Percentiles rank a stretch among this genome's conserved stretches.
Evolutionary conservation across 495 filamentous ascomycete genomes (phyloP).

Genomic region (Penicillium coffeae): DNA sequence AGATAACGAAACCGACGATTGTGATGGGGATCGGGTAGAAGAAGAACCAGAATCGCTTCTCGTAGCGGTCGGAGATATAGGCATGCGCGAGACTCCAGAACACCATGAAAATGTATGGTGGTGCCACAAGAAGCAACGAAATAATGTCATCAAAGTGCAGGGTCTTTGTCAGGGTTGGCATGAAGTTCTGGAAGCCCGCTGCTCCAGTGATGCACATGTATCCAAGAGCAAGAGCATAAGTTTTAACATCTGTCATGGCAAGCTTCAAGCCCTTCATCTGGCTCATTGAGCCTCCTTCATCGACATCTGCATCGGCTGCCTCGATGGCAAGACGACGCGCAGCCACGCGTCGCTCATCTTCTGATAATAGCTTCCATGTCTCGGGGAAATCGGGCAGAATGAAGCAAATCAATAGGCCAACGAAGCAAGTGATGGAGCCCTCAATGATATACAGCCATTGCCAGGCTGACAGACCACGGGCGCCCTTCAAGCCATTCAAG

Average conservation of each 20-base stretch:
- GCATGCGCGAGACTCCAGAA: constrained; percentile 44
- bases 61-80: constrained; percentile 41
- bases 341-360: constrained; percentile 48
- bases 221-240: constrained; percentile 44
- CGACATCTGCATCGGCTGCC: constrained; percentile 46
- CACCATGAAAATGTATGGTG: constrained; percentile 55
- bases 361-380: constrained; percentile 42
- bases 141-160: constrained; percentile 39
- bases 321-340: constrained; percentile 47
- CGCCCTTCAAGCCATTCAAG: constrained; percentile 36
- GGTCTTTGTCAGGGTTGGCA: constrained; percentile 46
- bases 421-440: constrained; percentile 37
- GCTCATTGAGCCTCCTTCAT: constrained; percentile 44
- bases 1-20: constrained; percentile 49
- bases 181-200: constrained; percentile 54
- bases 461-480: constrained; percentile 43
- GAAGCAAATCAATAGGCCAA: constrained; percentile 37
- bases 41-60: constrained; percentile 51
- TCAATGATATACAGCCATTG: constrained; percentile 54
- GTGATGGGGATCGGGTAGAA: constrained; percentile 47
- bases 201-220: constrained; percentile 52
- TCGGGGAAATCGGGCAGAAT: constrained; percentile 50
- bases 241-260: constrained; percentile 50
- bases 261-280: constrained; percentile 49
- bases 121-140: constrained; percentile 48